Percentiles rank a stretch among this genome's conserved stretches.
These are phyloP conservation scores for Casuarina glauca DNA, from an alignment of 306 rosid genomes.

Conservation along the genomic window DNA sequence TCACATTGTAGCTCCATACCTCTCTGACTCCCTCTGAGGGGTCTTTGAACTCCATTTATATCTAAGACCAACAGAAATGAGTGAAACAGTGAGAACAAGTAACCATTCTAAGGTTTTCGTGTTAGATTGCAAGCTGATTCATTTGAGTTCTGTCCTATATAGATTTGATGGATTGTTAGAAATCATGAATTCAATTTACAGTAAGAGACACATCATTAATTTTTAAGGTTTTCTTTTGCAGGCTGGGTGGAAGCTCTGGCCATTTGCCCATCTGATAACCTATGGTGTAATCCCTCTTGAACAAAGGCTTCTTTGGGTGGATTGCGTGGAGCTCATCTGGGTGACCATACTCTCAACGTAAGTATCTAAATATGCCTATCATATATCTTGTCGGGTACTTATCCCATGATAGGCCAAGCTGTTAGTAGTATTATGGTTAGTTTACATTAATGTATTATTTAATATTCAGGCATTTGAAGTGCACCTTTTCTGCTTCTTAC, in stretches of 20 bases:
- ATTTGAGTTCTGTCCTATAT: neutral
- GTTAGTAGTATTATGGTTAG: neutral
- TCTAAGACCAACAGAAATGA: neutral
- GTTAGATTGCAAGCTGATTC: neutral
- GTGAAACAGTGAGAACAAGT: neutral
- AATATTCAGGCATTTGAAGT: neutral
- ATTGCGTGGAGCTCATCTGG: conserved; percentile 94
- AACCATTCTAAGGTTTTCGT: neutral
- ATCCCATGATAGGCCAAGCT: neutral
- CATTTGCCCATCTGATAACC: conserved; percentile 96
- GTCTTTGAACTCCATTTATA: neutral
- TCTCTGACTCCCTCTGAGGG: neutral
- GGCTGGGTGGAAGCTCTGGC: conserved; percentile 99
- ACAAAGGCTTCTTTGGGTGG: conserved; percentile 99
- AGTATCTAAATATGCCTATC: conserved; percentile 31
- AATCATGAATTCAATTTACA: neutral
- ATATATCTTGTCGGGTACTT: conserved; percentile 15
- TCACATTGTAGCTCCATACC: neutral
- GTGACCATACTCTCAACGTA: conserved; percentile 97
- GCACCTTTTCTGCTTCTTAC: conserved; percentile 1
- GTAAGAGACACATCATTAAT: neutral
- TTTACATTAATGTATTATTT: neutral
- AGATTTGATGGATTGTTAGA: neutral
- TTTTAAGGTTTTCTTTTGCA: conserved; percentile 36
- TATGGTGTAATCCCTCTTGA: conserved; percentile 88